Percentiles rank a stretch among this genome's conserved stretches.
Conservation (phyloP, 1,284 basidiomycete species). For the Ganoderma boninense region DNA sequence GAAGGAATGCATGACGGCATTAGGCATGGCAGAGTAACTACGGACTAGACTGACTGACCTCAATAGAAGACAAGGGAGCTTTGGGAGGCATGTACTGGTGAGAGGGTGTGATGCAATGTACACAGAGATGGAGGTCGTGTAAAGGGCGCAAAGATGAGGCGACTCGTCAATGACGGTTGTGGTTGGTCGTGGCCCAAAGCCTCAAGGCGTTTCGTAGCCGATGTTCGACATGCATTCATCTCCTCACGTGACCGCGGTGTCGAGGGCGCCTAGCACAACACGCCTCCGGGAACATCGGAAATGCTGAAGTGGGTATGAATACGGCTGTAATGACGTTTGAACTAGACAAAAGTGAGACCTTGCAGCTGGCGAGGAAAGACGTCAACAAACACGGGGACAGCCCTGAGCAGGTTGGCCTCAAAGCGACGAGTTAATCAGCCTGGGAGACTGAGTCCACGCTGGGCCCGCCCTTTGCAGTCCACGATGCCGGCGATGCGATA, state of each 20-base stretch:
- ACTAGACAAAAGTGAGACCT: not conserved
- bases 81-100: constrained; percentile 30
- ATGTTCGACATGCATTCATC: constrained; percentile 18
- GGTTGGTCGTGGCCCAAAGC: constrained; percentile 16
- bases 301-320: not conserved
- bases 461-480: not conserved
- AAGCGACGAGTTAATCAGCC: too few relatives aligned
- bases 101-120: not conserved
- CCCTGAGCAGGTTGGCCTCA: too few relatives aligned
- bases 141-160: not conserved
- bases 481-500: not conserved
- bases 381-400: too few relatives aligned
- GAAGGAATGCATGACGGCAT: not conserved
- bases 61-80: constrained; percentile 28
- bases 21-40: not conserved
- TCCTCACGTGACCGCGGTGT: constrained; percentile 28
- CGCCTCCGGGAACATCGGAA: not conserved
- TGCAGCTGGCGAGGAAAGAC: too few relatives aligned
- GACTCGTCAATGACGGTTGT: constrained; percentile 4
- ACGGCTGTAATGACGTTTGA: not conserved
- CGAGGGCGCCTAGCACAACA: not conserved
- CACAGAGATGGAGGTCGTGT: not conserved
- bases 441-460: not conserved
- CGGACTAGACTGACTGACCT: constrained; percentile 21
- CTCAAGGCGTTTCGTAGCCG: constrained; percentile 7